A percentile compares a stretch with the other conserved stretches of the same genome.
These are phyloP conservation scores for Mycosphaerelloides madeirae DNA, from an alignment of 2,329 filamentous ascomycete species.

Conservation along the genomic window DNA sequence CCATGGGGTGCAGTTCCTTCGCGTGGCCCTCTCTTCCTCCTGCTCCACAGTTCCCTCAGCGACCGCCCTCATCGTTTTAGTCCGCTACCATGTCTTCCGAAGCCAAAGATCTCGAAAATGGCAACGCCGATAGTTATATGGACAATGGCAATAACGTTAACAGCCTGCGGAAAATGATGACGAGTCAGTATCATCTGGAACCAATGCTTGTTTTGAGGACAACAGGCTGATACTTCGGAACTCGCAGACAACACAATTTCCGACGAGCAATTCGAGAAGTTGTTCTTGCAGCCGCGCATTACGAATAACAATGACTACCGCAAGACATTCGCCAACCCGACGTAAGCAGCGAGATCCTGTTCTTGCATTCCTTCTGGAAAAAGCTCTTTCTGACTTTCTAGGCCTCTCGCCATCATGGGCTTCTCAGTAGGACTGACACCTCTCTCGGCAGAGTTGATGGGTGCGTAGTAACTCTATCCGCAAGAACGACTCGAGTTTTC, in stretches of 20 bases:
- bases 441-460: slow-evolving; percentile 15
- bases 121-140: not conserved
- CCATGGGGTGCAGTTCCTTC: too few relatives aligned
- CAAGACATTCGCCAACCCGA: slow-evolving; percentile 21
- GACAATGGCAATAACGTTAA: slow-evolving; percentile 2
- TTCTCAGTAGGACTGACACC: slow-evolving; percentile 20
- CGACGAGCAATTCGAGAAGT: slow-evolving; percentile 23
- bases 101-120: slow-evolving; percentile 6
- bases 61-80: not conserved
- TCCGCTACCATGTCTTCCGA: not conserved
- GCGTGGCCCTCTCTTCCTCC: not conserved
- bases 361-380: too few relatives aligned
- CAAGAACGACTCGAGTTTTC: not conserved
- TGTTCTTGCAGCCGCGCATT: slow-evolving; percentile 20
- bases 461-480: not conserved
- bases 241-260: slow-evolving; percentile 21
- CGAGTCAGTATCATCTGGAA: not conserved
- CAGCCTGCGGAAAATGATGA: slow-evolving; percentile 4
- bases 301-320: slow-evolving; percentile 13
- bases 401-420: slow-evolving; percentile 19
- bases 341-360: too few relatives aligned
- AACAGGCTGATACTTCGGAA: too few relatives aligned
- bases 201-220: too few relatives aligned
- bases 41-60: not conserved
- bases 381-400: too few relatives aligned